Percentiles rank a stretch among this genome's conserved stretches.
phyloP scores from a whole-genome alignment of 2,329 filamentous ascomycete species.

The Pseudophaeomoniella oleicola region DNA sequence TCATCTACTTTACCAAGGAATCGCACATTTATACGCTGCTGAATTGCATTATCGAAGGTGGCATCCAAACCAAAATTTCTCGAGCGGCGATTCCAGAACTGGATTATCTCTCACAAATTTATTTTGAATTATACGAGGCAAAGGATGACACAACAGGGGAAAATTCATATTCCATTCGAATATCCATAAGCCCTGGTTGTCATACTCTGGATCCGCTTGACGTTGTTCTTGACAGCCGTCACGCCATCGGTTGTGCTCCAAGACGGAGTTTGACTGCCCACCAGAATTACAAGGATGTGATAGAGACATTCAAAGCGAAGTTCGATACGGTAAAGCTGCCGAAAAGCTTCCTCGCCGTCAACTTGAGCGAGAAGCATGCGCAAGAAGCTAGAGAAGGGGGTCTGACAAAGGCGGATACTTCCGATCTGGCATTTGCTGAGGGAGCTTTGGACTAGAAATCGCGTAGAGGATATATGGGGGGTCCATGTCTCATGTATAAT shows the following conservation, averaged over 20 bases:
- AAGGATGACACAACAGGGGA: constrained; percentile 63
- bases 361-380: constrained; percentile 33
- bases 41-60: constrained; percentile 94
- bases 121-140: constrained; percentile 94
- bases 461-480: no score
- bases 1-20: constrained; percentile 99
- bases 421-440: background rate
- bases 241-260: constrained; percentile 91
- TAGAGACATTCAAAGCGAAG: constrained; percentile 85
- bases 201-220: constrained; percentile 94
- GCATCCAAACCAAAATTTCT: constrained; percentile 91
- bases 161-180: constrained; percentile 91
- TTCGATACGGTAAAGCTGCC: constrained; percentile 65
- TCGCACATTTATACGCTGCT: constrained; percentile 96
- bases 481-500: no score
- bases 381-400: constrained; percentile 9
- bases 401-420: background rate
- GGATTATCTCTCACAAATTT: constrained; percentile 94
- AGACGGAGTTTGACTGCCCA: constrained; percentile 79
- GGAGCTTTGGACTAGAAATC: no score
- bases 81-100: constrained; percentile 91
- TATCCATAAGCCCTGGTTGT: constrained; percentile 88
- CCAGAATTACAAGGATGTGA: constrained; percentile 90
- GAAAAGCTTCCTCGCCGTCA: constrained; percentile 35
- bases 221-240: constrained; percentile 88